Percentiles rank a stretch among this genome's conserved stretches.
phyloP scores from a whole-genome alignment of 148 eudicot species.

The Cornus suecica region DNA sequence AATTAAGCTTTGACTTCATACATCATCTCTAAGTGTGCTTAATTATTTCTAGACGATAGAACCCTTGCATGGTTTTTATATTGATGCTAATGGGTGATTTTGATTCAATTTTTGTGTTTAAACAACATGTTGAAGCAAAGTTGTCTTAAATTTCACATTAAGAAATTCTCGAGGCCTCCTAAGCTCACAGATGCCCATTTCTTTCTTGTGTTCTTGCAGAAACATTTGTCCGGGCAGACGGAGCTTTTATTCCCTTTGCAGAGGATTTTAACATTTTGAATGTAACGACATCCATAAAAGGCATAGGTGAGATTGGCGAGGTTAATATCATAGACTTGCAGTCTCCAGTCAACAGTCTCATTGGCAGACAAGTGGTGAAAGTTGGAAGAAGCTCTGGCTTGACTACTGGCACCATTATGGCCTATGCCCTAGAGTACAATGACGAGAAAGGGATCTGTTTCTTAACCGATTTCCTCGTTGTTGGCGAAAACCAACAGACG shows the following conservation, averaged over 20 bases:
- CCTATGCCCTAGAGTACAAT: slow-evolving; percentile 67
- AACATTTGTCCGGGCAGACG: slow-evolving; percentile 76
- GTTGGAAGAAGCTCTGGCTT: slow-evolving; percentile 80
- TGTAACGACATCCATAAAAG: slow-evolving; percentile 53
- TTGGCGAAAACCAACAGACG: slow-evolving; percentile 60
- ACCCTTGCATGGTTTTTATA: neutral
- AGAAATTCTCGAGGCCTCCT: neutral
- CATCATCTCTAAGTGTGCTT: too few relatives aligned
- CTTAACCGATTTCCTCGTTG: slow-evolving; percentile 65
- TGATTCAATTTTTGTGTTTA: neutral
- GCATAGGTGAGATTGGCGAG: slow-evolving; percentile 58
- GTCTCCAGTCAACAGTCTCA: slow-evolving; percentile 47
- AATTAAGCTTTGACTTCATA: too few relatives aligned
- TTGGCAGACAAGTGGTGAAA: slow-evolving; percentile 59
- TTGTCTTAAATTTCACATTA: neutral
- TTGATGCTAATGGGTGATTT: neutral
- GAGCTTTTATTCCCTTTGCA: slow-evolving; percentile 67
- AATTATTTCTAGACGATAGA: neutral
- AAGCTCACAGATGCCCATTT: slow-evolving; percentile 6
- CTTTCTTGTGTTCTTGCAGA: slow-evolving; percentile 32
- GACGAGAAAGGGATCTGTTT: slow-evolving; percentile 68
- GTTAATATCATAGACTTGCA: slow-evolving; percentile 59
- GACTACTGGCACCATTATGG: slow-evolving; percentile 68
- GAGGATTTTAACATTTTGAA: slow-evolving; percentile 48
- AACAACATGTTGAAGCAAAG: neutral